A percentile compares a stretch with the other conserved stretches of the same genome.
These are phyloP conservation scores for Odontarrhena argentea DNA, from an alignment of 345 rosid genomes.

Conservation along the genomic window DNA sequence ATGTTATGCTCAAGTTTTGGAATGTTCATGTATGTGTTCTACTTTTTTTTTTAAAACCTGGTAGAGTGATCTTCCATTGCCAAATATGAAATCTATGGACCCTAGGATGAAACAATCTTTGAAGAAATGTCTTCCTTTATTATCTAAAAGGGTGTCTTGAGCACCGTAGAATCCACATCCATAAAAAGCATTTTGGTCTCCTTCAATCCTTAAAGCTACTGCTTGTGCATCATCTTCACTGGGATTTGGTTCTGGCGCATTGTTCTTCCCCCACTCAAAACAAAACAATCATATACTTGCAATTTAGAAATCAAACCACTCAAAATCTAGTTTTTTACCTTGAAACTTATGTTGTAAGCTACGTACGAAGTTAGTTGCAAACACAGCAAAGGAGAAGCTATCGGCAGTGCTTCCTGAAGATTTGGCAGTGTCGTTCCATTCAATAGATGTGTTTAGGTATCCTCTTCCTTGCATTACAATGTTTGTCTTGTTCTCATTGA, in stretches of 20 bases:
- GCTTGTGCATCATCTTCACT: slow-evolving; percentile 82
- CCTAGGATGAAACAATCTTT: slow-evolving; percentile 79
- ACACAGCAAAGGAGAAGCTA: slow-evolving; percentile 68
- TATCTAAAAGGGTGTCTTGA: slow-evolving; percentile 87
- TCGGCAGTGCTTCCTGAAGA: slow-evolving; percentile 68
- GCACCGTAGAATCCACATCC: slow-evolving; percentile 85
- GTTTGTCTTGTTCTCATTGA: slow-evolving; percentile 66
- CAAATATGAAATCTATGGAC: slow-evolving; percentile 82
- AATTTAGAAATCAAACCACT: too few species aligned
- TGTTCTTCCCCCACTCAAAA: slow-evolving; percentile 51
- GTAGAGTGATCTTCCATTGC: slow-evolving; percentile 70
- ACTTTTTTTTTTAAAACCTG: slow-evolving; percentile 45
- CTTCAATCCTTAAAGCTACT: slow-evolving; percentile 72
- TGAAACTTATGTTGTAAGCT: slow-evolving; percentile 81
- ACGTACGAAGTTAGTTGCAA: slow-evolving; percentile 68
- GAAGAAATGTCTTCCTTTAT: slow-evolving; percentile 71
- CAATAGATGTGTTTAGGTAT: slow-evolving; percentile 57
- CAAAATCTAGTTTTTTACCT: slow-evolving; percentile 36
- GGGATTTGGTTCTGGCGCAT: slow-evolving; percentile 63
- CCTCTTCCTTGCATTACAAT: slow-evolving; percentile 74
- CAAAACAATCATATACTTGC: too few species aligned
- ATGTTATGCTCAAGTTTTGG: not conserved
- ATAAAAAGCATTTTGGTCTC: slow-evolving; percentile 77
- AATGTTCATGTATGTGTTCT: not conserved
- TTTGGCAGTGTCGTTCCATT: slow-evolving; percentile 88